Percentiles rank a stretch among this genome's conserved stretches.
Conservation (phyloP, 2,329 filamentous ascomycete genomes). For the Xylariales sp. region DNA sequence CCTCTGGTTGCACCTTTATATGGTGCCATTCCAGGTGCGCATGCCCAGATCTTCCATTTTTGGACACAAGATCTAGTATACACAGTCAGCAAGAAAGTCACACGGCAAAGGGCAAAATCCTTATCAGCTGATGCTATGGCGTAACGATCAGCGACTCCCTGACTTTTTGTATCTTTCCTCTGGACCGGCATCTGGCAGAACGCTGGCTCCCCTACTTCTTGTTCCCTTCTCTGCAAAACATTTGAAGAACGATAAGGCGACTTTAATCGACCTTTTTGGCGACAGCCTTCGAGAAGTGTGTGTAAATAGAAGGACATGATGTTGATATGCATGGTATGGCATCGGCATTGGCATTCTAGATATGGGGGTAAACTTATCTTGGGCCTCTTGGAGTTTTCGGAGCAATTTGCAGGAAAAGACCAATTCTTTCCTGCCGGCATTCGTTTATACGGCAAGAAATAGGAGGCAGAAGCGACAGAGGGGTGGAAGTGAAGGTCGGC, state of each 20-base stretch:
- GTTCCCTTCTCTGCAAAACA: conserved; percentile 24
- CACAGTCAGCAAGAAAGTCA: conserved; percentile 66
- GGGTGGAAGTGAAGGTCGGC: conserved; percentile 7
- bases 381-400: conserved; percentile 42
- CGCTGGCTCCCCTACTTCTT: conserved; percentile 14
- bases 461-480: conserved; percentile 11
- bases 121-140: conserved; percentile 40
- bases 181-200: conserved; percentile 10
- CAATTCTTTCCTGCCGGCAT: conserved; percentile 34
- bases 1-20: conserved; percentile 65
- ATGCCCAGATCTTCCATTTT: conserved; percentile 65
- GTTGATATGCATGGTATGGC: conserved; percentile 45
- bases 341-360: conserved; percentile 46
- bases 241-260: conserved; percentile 23
- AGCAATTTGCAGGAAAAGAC: conserved; percentile 35
- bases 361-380: conserved; percentile 32
- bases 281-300: conserved; percentile 31
- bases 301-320: conserved; percentile 47
- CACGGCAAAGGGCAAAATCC: conserved; percentile 43
- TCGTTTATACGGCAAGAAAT: conserved; percentile 37
- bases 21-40: conserved; percentile 61
- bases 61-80: conserved; percentile 67
- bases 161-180: conserved; percentile 16
- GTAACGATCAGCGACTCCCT: conserved; percentile 25
- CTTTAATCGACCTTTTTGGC: conserved; percentile 25